Base-by-base conservation (phyloP, 768 basidiomycete genomes). In the Lactarius sanguifluus region DNA sequence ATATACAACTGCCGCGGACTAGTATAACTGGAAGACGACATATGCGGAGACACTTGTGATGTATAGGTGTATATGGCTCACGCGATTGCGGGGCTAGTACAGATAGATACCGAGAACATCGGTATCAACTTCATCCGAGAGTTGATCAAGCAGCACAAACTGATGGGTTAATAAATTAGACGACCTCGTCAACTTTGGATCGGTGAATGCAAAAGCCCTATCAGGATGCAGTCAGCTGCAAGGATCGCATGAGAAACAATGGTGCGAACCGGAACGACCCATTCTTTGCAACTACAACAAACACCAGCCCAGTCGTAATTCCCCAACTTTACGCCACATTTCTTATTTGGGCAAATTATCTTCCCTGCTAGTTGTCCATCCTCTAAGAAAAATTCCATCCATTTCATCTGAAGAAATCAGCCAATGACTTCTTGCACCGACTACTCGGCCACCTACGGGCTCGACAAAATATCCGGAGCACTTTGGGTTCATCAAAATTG, bases 391-490 rank as follows among this genome's bases (percentile, higher is more conserved):
- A 87, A 82, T 59, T 94, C 88, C 96, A 99, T 99, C 97, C 96
- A 99, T 72, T 88, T 89, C 86, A 97, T 88, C 94, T 78, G 50
- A 2, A 45, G 18, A 55, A 13, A 41, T 55, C 16, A 50, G 20
- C 18, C 25, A n/a, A 34, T 34, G 57, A 52, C 57, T 43, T 12
- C 57, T 58, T 55, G 34, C 20, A 13, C 30, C 15, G n/a, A 15
- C 7, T 52, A 41, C 57, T 25, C 25, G 9, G n/a, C n/a, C n/a
- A 82, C 91, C 71, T 72, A 97, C 94, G 40, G 95, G 94, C 75
- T 98, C 96, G 55, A 98, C 86, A 73, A 98, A 98, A 76, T 99
- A 99, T 9, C 95, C 96, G 1, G 95, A 96, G 76, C 97, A 98
- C 72, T 89, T 88, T 16, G 89, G 80, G 73, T 95, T 92, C 41